These are phyloP conservation scores for Salicornia ramosissima DNA, from an alignment of 148 eudicot genomes.

Conservation along the genomic window DNA sequence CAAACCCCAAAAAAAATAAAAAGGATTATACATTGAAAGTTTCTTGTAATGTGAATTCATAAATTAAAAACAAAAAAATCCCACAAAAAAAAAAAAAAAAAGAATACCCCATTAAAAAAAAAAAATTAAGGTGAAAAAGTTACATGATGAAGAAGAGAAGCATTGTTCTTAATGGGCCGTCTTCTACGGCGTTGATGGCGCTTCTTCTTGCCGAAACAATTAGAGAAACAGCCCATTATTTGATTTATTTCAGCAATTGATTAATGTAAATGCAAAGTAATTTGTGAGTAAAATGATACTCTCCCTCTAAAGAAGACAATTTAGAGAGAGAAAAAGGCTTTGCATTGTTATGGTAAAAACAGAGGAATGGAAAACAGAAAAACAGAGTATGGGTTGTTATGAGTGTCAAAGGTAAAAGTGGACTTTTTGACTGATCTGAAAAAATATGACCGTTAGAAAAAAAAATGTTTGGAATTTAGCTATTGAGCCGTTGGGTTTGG, in stretches of 20 bases:
- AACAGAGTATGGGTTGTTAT: slow-evolving; percentile 5
- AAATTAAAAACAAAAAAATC: neutral
- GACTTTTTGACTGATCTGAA: neutral
- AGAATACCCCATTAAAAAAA: neutral
- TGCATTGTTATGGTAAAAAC: neutral
- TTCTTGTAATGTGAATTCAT: neutral
- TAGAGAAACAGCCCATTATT: slow-evolving; percentile 47
- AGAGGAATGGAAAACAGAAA: neutral
- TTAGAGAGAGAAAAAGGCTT: slow-evolving; percentile 15
- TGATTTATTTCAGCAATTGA: too few species aligned
- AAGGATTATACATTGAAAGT: neutral
- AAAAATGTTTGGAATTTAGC: slow-evolving; percentile 1
- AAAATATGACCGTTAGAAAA: slow-evolving; percentile 38
- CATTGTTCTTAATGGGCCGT: slow-evolving; percentile 6
- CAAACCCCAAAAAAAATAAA: too few species aligned
- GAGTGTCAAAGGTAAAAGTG: slow-evolving; percentile 1
- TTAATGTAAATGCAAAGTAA: neutral
- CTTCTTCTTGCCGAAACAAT: slow-evolving; percentile 37
- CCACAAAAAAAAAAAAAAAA: neutral
- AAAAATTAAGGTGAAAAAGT: neutral
- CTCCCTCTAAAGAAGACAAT: neutral
- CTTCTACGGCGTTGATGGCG: slow-evolving; percentile 15
- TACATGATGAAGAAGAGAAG: slow-evolving; percentile 35
- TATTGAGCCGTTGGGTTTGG: slow-evolving; percentile 33
- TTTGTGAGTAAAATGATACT: neutral